Evolutionary conservation across 163 green algal species (phyloP), one percentile per base, ranked within the genome.

Genomic region (Chlorella variabilis): DNA sequence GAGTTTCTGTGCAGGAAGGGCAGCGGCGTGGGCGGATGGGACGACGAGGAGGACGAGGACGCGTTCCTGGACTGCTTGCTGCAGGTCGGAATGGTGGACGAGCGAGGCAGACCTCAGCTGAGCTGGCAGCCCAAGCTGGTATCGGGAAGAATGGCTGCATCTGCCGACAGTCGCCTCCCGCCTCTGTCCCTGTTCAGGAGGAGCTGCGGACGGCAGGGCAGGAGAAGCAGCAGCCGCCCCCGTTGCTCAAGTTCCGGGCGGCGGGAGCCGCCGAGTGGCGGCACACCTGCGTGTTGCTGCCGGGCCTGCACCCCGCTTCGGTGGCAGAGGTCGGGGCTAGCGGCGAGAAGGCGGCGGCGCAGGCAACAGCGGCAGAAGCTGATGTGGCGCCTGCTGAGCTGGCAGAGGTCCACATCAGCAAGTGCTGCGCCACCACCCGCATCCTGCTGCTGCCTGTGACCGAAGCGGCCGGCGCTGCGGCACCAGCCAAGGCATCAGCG

Each of bases 11-110:
- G 74, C 65, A 69, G 36, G 65, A 42, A 54, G 29, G 48, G 36
- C 69, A 61, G 45, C 69, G 23, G 58, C 41, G 27, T 20, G 13
- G 69, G 67, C 31, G 49, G 39, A 0, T 84, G 77, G 83, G 77
- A 71, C 2, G 70, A 83, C n/a, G 39, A 77, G 39, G 86, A 90
- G 73, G 86, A 90, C 41, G 86, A 90, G 34, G 86, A 89, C 25
- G 86, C 86, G 0, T 87, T 90, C 54, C 63, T 90, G 81, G 81
- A 86, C 62, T 68, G 77, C 59, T 58, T 81, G 71, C 68, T 85
- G 36, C 70, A 74, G 66, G 77, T 83, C 48, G n/a, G 59, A 5
- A n/a, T 25, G n/a, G n/a, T n/a, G n/a, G n/a, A n/a, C n/a, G n/a
- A n/a, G n/a, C n/a, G n/a, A n/a, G n/a, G n/a, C n/a, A n/a, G n/a